Conservation (phyloP, 2,329 filamentous ascomycete genomes). For the Colletotrichum nymphaeae region DNA sequence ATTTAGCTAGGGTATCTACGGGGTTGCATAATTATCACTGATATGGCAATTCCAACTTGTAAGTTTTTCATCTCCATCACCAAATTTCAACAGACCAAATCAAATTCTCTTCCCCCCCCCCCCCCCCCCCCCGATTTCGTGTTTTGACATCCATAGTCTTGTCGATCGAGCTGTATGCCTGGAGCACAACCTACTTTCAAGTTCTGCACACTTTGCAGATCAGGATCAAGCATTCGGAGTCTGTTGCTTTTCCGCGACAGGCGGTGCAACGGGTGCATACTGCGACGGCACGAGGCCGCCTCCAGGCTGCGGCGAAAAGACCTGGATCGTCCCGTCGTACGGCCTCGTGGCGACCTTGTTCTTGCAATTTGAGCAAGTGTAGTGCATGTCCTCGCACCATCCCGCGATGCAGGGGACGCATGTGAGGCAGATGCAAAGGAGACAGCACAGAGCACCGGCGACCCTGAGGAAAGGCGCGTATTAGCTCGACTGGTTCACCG, state of each 20-base stretch:
- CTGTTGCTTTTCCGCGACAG: constrained; percentile 11
- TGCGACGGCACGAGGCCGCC: neutral
- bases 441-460: constrained; percentile 43
- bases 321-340: constrained; percentile 38
- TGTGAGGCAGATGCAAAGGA: constrained; percentile 46
- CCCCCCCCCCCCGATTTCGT: neutral
- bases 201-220: neutral
- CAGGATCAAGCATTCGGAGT: neutral
- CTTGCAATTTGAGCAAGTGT: constrained; percentile 44
- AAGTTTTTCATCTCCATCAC: too few species aligned
- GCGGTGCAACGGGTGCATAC: constrained; percentile 3
- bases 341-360: constrained; percentile 42
- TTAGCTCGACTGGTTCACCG: too few species aligned
- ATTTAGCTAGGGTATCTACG: too few species aligned
- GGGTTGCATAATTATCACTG: too few species aligned
- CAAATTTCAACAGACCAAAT: neutral
- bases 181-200: too few species aligned
- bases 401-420: constrained; percentile 46
- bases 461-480: constrained; percentile 35
- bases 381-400: constrained; percentile 47
- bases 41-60: too few species aligned
- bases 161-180: neutral
- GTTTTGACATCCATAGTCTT: neutral
- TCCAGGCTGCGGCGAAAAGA: constrained; percentile 38
- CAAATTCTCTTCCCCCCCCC: neutral